Conservation (phyloP, 2,329 filamentous ascomycete genomes). For the Arthrinium puccinioides region DNA sequence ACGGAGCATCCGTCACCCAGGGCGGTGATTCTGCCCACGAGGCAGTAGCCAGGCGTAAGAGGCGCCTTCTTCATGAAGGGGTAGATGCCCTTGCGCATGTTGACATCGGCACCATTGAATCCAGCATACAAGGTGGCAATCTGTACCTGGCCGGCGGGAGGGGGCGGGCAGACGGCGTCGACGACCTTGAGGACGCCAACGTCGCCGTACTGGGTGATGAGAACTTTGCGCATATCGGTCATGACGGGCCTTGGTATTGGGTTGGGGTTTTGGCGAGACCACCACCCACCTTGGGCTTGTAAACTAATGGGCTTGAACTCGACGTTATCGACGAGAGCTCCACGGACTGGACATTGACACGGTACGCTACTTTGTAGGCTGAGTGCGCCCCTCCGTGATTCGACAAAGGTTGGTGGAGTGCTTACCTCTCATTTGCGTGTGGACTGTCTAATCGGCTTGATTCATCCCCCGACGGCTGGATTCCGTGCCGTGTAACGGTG, state of each 20-base stretch:
- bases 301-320: background rate
- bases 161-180: constrained; percentile 26
- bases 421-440: background rate
- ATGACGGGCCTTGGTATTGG: constrained; percentile 1
- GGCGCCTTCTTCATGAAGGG: constrained; percentile 36
- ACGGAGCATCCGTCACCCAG: constrained; percentile 26
- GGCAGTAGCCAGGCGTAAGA: constrained; percentile 40
- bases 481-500: no score
- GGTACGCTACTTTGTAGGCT: background rate
- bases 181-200: constrained; percentile 27
- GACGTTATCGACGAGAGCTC: background rate
- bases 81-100: constrained; percentile 41
- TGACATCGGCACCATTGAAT: constrained; percentile 40
- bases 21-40: constrained; percentile 32
- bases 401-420: background rate
- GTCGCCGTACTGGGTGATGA: constrained; percentile 32
- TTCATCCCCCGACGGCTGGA: no score
- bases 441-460: background rate
- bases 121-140: constrained; percentile 36
- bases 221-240: constrained; percentile 33
- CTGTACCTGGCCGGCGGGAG: constrained; percentile 31
- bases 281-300: background rate
- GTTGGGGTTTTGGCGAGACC: background rate
- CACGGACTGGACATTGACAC: background rate
- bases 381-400: background rate